Conservation (phyloP, 495 filamentous ascomycete species). For the Sphaerosporella brunnea region DNA sequence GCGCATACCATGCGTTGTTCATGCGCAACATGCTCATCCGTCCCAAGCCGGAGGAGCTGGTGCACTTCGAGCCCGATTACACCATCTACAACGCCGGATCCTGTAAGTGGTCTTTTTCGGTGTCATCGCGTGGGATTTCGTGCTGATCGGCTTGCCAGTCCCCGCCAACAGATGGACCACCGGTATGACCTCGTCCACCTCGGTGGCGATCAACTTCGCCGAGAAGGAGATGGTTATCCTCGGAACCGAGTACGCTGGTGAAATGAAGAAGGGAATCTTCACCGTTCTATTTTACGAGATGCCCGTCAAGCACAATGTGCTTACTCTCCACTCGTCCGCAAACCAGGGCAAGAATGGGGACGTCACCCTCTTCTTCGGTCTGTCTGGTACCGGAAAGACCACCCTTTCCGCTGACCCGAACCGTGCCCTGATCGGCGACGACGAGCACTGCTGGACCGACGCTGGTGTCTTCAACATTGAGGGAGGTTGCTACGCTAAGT, state of each 20-base stretch:
- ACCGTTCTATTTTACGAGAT: constrained; percentile 99
- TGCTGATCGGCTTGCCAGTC: constrained; percentile 30
- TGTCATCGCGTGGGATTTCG: not conserved
- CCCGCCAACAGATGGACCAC: constrained; percentile 95
- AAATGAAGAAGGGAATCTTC: constrained; percentile 99
- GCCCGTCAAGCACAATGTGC: constrained; percentile 96
- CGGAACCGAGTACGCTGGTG: constrained; percentile 95
- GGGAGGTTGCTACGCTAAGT: constrained; percentile 98
- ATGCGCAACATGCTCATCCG: constrained; percentile 99
- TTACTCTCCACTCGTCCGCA: constrained; percentile 89
- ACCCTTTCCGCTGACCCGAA: constrained; percentile 94
- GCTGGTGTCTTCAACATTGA: constrained; percentile 97
- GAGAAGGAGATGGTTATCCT: constrained; percentile 97
- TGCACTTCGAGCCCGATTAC: constrained; percentile 97
- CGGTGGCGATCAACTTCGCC: constrained; percentile 72
- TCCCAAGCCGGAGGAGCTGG: constrained; percentile 69
- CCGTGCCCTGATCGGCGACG: constrained; percentile 88
- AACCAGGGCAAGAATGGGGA: constrained; percentile 78
- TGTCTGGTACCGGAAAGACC: constrained; percentile 97
- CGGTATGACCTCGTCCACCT: constrained; percentile 91
- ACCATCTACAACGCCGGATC: constrained; percentile 98
- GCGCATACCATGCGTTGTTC: constrained; percentile 98
- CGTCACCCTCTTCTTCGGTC: constrained; percentile 96
- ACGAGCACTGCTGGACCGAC: constrained; percentile 99
- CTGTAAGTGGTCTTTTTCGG: constrained; percentile 27